Base-by-base conservation (phyloP, 371 early-diverging fungal genomes). In the Mucor piriformis region DNA sequence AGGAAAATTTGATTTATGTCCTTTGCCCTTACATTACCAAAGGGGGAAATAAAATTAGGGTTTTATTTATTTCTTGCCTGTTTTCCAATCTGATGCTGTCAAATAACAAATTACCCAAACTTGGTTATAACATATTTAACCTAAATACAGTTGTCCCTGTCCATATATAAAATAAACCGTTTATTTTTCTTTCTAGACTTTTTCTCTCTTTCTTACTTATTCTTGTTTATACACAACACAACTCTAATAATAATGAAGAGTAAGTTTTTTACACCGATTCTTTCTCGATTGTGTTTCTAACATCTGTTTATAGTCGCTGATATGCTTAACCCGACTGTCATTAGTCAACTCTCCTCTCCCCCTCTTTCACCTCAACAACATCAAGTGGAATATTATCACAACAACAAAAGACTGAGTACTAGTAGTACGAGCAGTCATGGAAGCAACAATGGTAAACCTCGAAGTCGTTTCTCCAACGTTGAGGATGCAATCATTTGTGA, bases 401-500 rank as follows among this genome's bases (percentile, higher is more conserved):
- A 27, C 16, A 50, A 59, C 18, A 47, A 50, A 38, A 59, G 50
- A 43, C 46, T 27, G 18, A 56, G 43, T 33, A 37, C 20, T 23
- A 33, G 21, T 48, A 37, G 32, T 21, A 49, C 38, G 40, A 64
- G 16, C 20, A 50, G 25, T 34, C 20, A 40, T 10, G 40, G 59
- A 55, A 51, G 52, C 52, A 23, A 23, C 23, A 63, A 38, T 21
- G 73, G 74, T 18, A 79, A 79, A 47, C 74, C 80, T 42, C 74
- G 80, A 24, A 79, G 80, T 56, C 71, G 80, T 42, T 79, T 79
- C 43, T 79, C 80, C 4, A 67, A 74, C 25, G 37, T 69, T 3
- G 80, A 79, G 57, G 80, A 79, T 54, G 63, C 74, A 3, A 74
- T 79, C 29, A 79, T 79, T 21, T 76, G 80, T 47, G 72, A 79